phyloP scores from a whole-genome alignment of 345 rosid species.

The Linum usitatissimum region DNA sequence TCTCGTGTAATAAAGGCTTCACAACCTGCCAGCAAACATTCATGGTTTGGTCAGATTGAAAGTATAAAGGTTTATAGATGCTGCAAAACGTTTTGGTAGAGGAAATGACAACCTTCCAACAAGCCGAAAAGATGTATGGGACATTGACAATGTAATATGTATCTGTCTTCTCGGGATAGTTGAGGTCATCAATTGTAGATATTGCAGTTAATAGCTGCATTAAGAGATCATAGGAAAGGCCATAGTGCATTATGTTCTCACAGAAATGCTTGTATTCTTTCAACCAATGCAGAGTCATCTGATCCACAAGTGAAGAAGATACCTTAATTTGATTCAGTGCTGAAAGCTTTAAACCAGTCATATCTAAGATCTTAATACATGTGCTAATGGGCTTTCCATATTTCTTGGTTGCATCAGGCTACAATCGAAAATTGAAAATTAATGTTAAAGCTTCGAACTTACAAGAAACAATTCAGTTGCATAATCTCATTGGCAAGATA shows the following conservation, averaged over 20 bases:
- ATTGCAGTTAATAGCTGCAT: conserved; percentile 8
- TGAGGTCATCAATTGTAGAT: conserved; percentile 6
- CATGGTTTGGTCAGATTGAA: neutral
- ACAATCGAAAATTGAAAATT: conserved; percentile 8
- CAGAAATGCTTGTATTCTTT: neutral
- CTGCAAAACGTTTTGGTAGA: neutral
- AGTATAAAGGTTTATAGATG: neutral
- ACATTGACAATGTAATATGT: conserved; percentile 8
- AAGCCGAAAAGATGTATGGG: conserved; percentile 8
- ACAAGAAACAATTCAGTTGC: neutral
- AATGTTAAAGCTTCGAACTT: conserved; percentile 4
- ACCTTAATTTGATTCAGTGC: conserved; percentile 10
- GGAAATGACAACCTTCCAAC: conserved; percentile 6
- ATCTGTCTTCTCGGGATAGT: conserved; percentile 9
- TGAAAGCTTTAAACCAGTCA: conserved; percentile 7
- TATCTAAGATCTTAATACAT: conserved; percentile 7
- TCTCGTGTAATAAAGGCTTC: conserved; percentile 6
- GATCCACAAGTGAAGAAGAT: neutral
- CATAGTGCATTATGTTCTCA: neutral
- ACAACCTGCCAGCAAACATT: conserved; percentile 4
- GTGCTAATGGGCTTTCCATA: conserved; percentile 6
- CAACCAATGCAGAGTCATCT: neutral
- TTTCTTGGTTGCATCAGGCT: conserved; percentile 9
- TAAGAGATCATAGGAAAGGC: neutral
- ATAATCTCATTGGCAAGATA: neutral